A percentile compares a stretch with the other conserved stretches of the same genome.
Conservation (phyloP, 140 eudicot genomes). For the Stevia rebaudiana region DNA sequence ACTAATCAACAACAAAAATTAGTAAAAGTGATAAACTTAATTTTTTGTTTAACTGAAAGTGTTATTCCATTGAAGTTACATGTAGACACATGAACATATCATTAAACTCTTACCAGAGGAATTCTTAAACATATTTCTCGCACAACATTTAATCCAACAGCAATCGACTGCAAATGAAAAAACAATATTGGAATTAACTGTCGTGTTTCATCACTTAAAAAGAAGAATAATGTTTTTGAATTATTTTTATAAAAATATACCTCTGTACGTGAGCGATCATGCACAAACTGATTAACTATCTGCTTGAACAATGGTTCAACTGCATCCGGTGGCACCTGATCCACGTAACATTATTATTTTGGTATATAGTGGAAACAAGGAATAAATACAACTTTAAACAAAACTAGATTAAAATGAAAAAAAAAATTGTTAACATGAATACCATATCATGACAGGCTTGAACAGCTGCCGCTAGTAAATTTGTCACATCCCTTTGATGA, state of each 20-base stretch:
- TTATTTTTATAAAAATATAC: conserved; percentile 23
- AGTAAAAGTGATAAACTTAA: background rate
- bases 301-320: conserved; percentile 90
- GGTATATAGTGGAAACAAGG: background rate
- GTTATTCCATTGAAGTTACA: background rate
- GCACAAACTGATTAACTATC: conserved; percentile 86
- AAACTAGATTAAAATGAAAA: background rate
- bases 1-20: conserved; percentile 33
- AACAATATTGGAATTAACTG: background rate
- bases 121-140: conserved; percentile 93
- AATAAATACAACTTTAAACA: background rate
- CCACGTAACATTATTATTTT: conserved; percentile 16
- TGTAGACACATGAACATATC: background rate
- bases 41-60: background rate
- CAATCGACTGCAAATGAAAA: conserved; percentile 57
- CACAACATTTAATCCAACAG: conserved; percentile 94
- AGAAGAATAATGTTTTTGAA: background rate
- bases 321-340: conserved; percentile 93
- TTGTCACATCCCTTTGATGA: conserved; percentile 90
- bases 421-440: background rate
- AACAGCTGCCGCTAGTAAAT: conserved; percentile 92
- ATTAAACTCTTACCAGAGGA: conserved; percentile 56
- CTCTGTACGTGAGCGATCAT: conserved; percentile 92
- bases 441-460: conserved; percentile 99
- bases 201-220: background rate